Evolutionary conservation across 805 yeast genomes (phyloP).

Genomic region (Saccharomyces cerevisiae): DNA sequence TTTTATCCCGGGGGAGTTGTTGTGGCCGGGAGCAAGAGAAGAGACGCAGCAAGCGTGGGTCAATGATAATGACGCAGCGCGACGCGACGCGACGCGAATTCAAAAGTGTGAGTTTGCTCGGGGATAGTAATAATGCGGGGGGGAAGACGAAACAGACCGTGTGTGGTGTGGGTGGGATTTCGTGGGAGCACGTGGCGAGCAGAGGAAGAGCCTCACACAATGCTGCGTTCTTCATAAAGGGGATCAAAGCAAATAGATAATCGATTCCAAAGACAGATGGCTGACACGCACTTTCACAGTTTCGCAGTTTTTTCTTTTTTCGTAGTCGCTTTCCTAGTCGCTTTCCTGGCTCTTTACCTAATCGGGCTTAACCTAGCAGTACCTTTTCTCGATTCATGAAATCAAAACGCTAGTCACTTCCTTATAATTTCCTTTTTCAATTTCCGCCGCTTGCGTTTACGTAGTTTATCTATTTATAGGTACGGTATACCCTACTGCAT

Average conservation of each 20-base stretch:
- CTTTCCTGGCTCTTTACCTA: neutral
- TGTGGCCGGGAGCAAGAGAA: neutral
- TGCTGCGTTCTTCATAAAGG: neutral
- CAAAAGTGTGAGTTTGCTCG: neutral
- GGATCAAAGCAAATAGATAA: neutral
- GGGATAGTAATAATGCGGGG: neutral
- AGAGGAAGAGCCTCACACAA: neutral
- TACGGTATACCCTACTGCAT: conserved; percentile 4
- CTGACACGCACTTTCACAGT: neutral
- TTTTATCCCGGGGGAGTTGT: neutral
- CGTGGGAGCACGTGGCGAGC: neutral
- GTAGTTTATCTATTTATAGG: neutral
- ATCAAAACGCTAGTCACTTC: neutral
- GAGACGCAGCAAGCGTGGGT: neutral
- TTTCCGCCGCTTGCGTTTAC: neutral
- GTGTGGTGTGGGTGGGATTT: neutral
- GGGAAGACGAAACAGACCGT: neutral
- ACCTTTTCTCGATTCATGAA: neutral
- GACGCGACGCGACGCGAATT: neutral
- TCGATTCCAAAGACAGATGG: neutral
- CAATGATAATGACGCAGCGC: neutral
- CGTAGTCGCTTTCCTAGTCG: no score
- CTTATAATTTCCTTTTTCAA: neutral
- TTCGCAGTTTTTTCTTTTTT: neutral
- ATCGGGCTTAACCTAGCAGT: neutral